These are phyloP conservation scores for Diatrype stigma DNA, from an alignment of 2,329 filamentous ascomycete genomes.

Conservation along the genomic window DNA sequence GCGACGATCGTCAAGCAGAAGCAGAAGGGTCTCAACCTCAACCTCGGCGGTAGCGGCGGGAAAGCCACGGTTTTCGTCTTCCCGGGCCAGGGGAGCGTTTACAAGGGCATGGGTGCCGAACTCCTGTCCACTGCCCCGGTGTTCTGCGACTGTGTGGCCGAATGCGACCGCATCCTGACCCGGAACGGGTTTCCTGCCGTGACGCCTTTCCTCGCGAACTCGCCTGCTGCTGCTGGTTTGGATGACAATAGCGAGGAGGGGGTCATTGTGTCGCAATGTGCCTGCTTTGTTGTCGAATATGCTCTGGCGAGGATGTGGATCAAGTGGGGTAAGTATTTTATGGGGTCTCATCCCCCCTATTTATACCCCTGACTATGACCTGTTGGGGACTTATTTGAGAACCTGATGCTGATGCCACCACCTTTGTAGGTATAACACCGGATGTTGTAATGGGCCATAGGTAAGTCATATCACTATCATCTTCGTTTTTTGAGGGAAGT, in stretches of 20 bases:
- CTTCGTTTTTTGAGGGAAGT: too few relatives aligned
- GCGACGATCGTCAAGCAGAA: slow-evolving; percentile 1
- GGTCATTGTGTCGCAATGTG: slow-evolving; percentile 21
- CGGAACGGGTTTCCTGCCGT: slow-evolving; percentile 25
- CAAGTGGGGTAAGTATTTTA: slow-evolving; percentile 8
- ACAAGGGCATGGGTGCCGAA: slow-evolving; percentile 26
- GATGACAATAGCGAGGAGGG: slow-evolving; percentile 3
- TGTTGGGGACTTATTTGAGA: background rate
- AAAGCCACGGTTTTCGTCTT: slow-evolving; percentile 25
- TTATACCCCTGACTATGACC: too few relatives aligned
- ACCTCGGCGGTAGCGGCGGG: too few relatives aligned
- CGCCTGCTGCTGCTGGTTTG: slow-evolving; percentile 10
- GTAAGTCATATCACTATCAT: slow-evolving; percentile 5
- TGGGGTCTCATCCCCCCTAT: background rate
- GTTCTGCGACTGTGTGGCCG: slow-evolving; percentile 21
- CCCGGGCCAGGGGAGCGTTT: slow-evolving; percentile 30
- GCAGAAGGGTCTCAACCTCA: background rate
- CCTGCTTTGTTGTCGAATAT: slow-evolving; percentile 29
- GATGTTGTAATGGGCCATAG: slow-evolving; percentile 20
- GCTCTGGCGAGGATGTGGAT: slow-evolving; percentile 24
- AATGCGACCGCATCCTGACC: slow-evolving; percentile 20
- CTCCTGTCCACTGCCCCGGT: slow-evolving; percentile 21
- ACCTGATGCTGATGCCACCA: background rate
- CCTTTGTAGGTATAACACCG: slow-evolving; percentile 7
- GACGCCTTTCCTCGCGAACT: slow-evolving; percentile 36